Evolutionary conservation across 768 basidiomycete species (phyloP), one percentile per base, ranked within the genome.

Genomic region (Phylloporus sp.): DNA sequence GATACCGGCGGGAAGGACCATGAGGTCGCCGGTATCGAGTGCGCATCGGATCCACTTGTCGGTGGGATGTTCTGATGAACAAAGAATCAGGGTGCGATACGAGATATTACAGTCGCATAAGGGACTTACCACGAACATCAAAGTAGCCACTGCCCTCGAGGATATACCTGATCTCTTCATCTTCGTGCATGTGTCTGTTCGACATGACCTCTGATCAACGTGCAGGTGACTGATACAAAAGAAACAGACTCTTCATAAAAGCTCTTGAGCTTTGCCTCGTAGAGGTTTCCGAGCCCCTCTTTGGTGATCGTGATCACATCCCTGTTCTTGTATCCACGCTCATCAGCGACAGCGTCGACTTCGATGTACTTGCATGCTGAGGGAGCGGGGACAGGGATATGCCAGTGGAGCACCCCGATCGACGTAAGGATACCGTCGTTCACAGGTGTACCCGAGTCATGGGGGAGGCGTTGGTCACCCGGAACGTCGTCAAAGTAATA

Each of bases 161-260:
- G 59, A 95, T 82, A 61, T 90, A 97, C 8, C 94, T 78, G 62
- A 95, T 95, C 70, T 97, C 94, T 63, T 97, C 94, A 61, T 97
- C 94, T 68, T 97, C 92, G 60, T 97, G 95, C 76, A 97, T 80
- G 61, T 97, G 93, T 61, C 90, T 91, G 58, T 24, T 0, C 5
- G 23, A 23, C 47, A 15, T 8, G 0, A 27, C n/a, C 13, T 35
- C 26, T 32, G 23, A 43, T 58, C 41, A 49, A 41, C 49, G 47
- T 7, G 22, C 28, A 2, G 22, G 24, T 12, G 35, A 10, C 13
- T 5, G 13, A 34, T 20, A 24, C 18, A 24, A 5, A 20, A 15
- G 10, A 29, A 11, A 66, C 84, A 54, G 59, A 91, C 89, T 94
- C 91, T 48, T 86, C 76, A 60, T 89, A 95, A 70, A 95, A 95